Percentiles rank a stretch among this genome's conserved stretches.
phyloP scores from a whole-genome alignment of 129 eudicot species.

The Flaveria robusta region DNA sequence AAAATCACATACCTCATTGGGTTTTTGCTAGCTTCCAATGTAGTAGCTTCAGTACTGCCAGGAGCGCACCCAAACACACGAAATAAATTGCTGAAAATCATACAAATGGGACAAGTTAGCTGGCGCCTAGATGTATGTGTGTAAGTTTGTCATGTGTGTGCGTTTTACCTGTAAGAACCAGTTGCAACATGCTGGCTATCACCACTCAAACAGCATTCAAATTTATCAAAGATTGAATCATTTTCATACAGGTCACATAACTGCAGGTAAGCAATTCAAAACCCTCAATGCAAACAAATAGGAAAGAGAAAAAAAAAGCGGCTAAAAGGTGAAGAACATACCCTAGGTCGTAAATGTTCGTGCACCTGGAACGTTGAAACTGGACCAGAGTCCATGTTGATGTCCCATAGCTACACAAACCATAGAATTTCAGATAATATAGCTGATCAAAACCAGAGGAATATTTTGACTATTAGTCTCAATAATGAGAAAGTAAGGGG shows the following conservation, averaged over 20 bases:
- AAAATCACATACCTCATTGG: slow-evolving; percentile 61
- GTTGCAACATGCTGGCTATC: slow-evolving; percentile 81
- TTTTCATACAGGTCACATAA: slow-evolving; percentile 51
- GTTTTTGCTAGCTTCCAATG: slow-evolving; percentile 46
- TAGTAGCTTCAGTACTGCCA: slow-evolving; percentile 67
- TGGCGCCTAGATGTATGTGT: background rate
- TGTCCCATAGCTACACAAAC: slow-evolving; percentile 70
- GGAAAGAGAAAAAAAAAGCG: background rate
- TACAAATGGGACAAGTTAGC: background rate
- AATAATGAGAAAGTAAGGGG: background rate
- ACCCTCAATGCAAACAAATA: background rate
- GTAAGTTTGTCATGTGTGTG: background rate
- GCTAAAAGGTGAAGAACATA: slow-evolving; percentile 12
- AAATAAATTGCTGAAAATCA: slow-evolving; percentile 62
- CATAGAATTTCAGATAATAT: background rate
- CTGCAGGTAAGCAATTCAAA: slow-evolving; percentile 40
- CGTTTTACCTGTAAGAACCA: slow-evolving; percentile 73
- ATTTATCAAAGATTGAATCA: slow-evolving; percentile 70
- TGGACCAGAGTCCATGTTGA: slow-evolving; percentile 40
- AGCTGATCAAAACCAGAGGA: background rate
- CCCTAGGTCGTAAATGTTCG: slow-evolving; percentile 82
- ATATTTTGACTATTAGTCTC: background rate
- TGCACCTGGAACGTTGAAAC: slow-evolving; percentile 81
- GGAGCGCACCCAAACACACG: slow-evolving; percentile 69
- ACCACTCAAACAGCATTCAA: slow-evolving; percentile 88